Evolutionary conservation across 768 basidiomycete genomes (phyloP), one percentile per base, ranked within the genome.

Genomic region (Cantharellus cinnabarinus): DNA sequence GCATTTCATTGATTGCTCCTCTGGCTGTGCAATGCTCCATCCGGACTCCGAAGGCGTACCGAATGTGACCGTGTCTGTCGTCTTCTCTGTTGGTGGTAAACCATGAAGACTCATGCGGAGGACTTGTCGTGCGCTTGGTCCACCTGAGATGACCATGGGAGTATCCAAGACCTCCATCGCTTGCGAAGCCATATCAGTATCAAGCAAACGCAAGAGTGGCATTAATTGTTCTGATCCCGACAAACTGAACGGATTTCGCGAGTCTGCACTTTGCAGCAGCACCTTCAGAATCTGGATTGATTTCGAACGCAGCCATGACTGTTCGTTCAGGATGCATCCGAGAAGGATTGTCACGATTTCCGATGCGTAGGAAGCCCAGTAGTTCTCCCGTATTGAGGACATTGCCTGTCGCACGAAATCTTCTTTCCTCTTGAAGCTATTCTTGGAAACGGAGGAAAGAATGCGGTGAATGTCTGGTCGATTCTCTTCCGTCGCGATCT

Each of bases 121-220:
- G n/a, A 91, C 85, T 63, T 89, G 84, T 61, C 84, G 84, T 0
- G 88, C 86, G 0, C 82, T 83, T 44, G 61, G 40, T 53, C 64
- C 61, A 50, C 81, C 79, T 1, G 80, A 79, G 71, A 90, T 83
- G 20, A 76, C 78, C 69, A 87, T 80, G 0, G 90, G 90, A 64
- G 91, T 85, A 65, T 95, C 90, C 3, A 97, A 76, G n/a, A 97
- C 89, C 54, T 93, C 91, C 53, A 97, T 75, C 1, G 90, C 91
- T 62, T 86, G 80, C 4, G 82, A 70, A 5, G 91, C 83, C 41
- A 90, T 76, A 62, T 91, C 85, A 2, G 87, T 88, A 64, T 86
- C 83, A n/a, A 95, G 74, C 34, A 97, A 76, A 37, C 89, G 81
- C 40, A 97, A 72, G 37, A 97, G 74, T 0, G 93, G 91, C 83